Evolutionary conservation across 192 early-diverging fungal species (phyloP).

Genomic region (Umbelopsis vinacea): DNA sequence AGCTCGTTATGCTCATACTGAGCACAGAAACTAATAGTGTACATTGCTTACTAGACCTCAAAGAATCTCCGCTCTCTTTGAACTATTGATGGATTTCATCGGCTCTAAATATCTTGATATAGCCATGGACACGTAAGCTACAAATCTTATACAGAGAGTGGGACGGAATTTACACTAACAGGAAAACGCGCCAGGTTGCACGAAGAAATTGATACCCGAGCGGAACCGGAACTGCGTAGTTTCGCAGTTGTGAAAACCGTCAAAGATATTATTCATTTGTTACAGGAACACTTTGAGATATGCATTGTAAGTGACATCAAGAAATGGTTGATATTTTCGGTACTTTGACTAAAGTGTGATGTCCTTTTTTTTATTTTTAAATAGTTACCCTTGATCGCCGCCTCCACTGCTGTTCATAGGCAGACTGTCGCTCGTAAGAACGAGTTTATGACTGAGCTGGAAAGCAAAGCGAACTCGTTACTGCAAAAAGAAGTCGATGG

Average conservation of each 20-base stretch:
- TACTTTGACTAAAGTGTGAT: constrained; percentile 4
- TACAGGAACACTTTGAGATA: constrained; percentile 84
- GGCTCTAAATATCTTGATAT: constrained; percentile 83
- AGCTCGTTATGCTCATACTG: neutral
- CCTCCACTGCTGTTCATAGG: constrained; percentile 79
- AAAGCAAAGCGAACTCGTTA: constrained; percentile 79
- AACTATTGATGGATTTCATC: constrained; percentile 75
- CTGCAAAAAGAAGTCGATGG: constrained; percentile 75
- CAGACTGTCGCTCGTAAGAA: constrained; percentile 90
- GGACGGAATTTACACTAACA: neutral
- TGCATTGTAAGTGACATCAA: constrained; percentile 56
- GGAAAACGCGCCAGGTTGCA: constrained; percentile 48
- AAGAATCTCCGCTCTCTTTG: constrained; percentile 70
- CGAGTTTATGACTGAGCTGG: constrained; percentile 81
- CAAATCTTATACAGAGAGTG: neutral
- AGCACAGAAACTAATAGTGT: neutral
- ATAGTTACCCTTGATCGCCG: constrained; percentile 69
- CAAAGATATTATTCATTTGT: constrained; percentile 72
- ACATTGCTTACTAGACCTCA: constrained; percentile 53
- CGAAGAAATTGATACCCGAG: constrained; percentile 67
- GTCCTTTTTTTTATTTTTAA: neutral
- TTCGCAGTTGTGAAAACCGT: constrained; percentile 68
- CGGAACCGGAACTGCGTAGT: constrained; percentile 67
- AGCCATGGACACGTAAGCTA: constrained; percentile 72
- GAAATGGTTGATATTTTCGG: constrained; percentile 4